Evolutionary conservation across 805 yeast species (phyloP).

Genomic region (Candida gorgasii): DNA sequence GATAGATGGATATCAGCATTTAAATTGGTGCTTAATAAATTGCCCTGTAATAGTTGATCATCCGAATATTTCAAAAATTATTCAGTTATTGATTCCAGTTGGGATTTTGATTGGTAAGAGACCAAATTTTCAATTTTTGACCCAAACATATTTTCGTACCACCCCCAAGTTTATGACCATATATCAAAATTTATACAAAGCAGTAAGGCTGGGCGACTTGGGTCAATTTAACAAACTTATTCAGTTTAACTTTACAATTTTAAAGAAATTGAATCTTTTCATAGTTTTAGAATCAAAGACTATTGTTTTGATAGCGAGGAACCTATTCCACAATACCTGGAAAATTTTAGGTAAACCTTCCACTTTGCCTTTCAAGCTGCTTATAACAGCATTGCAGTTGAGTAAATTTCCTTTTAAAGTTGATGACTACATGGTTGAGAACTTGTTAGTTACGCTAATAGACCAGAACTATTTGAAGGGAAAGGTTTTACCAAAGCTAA

Average conservation of each 20-base stretch:
- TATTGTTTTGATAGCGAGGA: constrained; percentile 47
- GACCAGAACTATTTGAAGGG: constrained; percentile 57
- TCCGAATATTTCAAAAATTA: constrained; percentile 40
- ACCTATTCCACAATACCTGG: constrained; percentile 41
- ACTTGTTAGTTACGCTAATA: constrained; percentile 49
- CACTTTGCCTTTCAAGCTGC: constrained; percentile 29
- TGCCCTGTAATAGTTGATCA: constrained; percentile 31
- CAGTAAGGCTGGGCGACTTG: constrained; percentile 47
- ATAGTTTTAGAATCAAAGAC: constrained; percentile 48
- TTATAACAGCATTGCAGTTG: constrained; percentile 22
- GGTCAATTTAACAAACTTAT: constrained; percentile 31
- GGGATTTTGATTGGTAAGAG: constrained; percentile 55
- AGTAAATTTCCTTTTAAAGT: constrained; percentile 11
- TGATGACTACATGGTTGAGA: constrained; percentile 47
- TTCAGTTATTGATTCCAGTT: constrained; percentile 52
- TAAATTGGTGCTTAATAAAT: constrained; percentile 52
- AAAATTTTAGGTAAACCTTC: constrained; percentile 22
- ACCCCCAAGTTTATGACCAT: constrained; percentile 22
- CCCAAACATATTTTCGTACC: constrained; percentile 13
- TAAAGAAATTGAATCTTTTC: constrained; percentile 38
- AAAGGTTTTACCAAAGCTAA: constrained; percentile 44
- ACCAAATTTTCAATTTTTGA: constrained; percentile 37
- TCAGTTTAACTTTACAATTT: constrained; percentile 30
- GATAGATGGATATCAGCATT: constrained; percentile 48
- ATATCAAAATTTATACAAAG: constrained; percentile 38